These are phyloP conservation scores for Fragaria ananassa DNA, from an alignment of 306 rosid species.

Conservation along the genomic window DNA sequence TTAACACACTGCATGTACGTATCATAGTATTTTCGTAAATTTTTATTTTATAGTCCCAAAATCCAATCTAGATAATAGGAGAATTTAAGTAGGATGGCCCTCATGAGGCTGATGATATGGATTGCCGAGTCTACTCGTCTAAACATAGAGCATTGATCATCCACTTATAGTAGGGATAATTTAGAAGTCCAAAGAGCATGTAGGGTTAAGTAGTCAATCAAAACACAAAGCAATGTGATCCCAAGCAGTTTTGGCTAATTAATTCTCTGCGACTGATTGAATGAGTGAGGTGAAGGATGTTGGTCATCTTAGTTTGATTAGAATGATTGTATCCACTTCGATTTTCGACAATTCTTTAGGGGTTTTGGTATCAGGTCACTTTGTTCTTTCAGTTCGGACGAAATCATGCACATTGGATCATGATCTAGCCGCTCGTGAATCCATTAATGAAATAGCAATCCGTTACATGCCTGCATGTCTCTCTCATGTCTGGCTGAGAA, in stretches of 20 bases:
- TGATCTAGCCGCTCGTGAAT: not conserved
- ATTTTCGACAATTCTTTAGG: not conserved
- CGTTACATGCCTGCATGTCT: constrained; percentile 6
- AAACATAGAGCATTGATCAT: not conserved
- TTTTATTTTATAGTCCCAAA: not conserved
- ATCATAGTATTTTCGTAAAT: too few species aligned
- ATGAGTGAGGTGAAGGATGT: not conserved
- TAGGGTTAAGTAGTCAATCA: not conserved
- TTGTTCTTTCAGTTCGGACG: not conserved
- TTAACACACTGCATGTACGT: too few species aligned
- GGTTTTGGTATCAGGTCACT: not conserved
- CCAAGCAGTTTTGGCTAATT: not conserved
- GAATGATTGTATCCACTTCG: not conserved
- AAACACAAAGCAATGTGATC: not conserved
- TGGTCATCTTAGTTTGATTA: not conserved
- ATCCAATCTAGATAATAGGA: not conserved
- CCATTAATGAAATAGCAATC: not conserved
- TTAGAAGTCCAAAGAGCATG: not conserved
- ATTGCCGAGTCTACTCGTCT: not conserved
- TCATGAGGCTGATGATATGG: not conserved
- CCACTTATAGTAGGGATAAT: not conserved
- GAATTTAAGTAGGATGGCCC: not conserved
- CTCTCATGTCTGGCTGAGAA: constrained; percentile 2
- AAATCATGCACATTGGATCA: not conserved
- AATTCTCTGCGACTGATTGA: not conserved